phyloP scores from a whole-genome alignment of 192 early-diverging fungal genomes.

The Phlyctochytrium arcticum region DNA sequence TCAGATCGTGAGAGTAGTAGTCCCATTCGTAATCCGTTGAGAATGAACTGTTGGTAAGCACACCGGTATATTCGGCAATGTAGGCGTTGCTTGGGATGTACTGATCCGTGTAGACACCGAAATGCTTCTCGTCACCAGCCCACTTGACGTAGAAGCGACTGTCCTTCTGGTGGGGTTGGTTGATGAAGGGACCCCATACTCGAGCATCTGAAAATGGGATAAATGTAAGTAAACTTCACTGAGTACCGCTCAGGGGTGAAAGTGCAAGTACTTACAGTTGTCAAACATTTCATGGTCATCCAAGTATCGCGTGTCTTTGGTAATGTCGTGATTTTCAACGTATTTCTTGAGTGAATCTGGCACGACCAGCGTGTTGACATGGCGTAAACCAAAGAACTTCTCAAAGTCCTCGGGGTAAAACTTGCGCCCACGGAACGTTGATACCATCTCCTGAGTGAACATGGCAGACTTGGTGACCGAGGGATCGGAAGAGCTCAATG shows the following conservation, averaged over 20 bases:
- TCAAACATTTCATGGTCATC: not conserved
- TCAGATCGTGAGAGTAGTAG: constrained; percentile 5
- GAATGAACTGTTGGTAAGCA: constrained; percentile 13
- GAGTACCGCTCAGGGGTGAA: too few relatives aligned
- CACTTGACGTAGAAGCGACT: constrained; percentile 24
- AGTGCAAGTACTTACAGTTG: not conserved
- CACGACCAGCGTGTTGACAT: not conserved
- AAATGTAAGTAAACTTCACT: not conserved
- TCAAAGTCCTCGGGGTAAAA: constrained; percentile 13
- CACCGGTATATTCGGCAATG: constrained; percentile 13
- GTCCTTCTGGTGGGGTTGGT: constrained; percentile 1
- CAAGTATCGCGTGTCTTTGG: constrained; percentile 1
- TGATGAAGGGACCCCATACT: constrained; percentile 13
- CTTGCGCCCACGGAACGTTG: not conserved
- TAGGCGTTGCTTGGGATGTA: constrained; percentile 2
- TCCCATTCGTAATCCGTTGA: constrained; percentile 19
- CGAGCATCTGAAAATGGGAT: constrained; percentile 12
- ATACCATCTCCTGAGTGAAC: not conserved
- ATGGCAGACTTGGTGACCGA: too few relatives aligned
- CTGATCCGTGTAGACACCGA: constrained; percentile 10
- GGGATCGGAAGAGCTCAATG: too few relatives aligned
- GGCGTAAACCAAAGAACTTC: constrained; percentile 1
- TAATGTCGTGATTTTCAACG: constrained; percentile 16
- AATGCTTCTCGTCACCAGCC: constrained; percentile 16
- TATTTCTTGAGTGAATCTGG: not conserved